Base-by-base conservation (phyloP, 2,329 filamentous ascomycete genomes). In the Chrysosporium keratinophilum region DNA sequence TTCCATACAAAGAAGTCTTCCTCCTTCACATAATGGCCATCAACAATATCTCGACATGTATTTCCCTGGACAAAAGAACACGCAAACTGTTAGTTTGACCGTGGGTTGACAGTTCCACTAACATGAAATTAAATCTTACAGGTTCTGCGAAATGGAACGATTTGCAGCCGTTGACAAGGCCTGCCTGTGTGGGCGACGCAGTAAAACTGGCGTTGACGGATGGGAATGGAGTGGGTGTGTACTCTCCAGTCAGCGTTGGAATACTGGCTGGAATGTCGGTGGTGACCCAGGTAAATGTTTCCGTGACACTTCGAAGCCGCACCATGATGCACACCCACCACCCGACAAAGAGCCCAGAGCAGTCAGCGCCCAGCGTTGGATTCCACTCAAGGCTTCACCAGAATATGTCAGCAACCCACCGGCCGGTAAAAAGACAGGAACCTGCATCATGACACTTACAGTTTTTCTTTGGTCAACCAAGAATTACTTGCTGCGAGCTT, bases 341-440 rank as follows among this genome's bases (percentile, higher is more conserved):
- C 11, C 54, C 54, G n/a, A 50, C 42, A 33, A 39, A 63, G 1
- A 67, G 57, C 3, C 63, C 63, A 15, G 51, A 54, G 52, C 52
- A 55, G 34, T 57, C 52, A 14, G 14, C 40, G 20, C 39, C 34
- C n/a, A 57, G 17, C 14, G 31, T 40, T 12, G 52, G 52, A 52
- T 57, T 57, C 52, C 55, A 57, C 33, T 55, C 33, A 12, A 40
- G 28, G 37, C 54, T 54, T 17, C 39, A 50, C 11, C n/a, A 17
- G 15, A 7, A n/a, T 11, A 37, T 14, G 17, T 44, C 31, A 52
- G 41, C 23, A 44, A 44, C 3, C 14, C 23, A 7, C 20, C 35
- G 14, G 12, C n/a, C n/a, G 10, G 28, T 15, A 15, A 17, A 23
- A 10, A 4, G 3, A n/a, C 3, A 41, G 19, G 10, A 4, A 35